Evolutionary conservation across 352 stramenopile genomes (phyloP).

Genomic region (Globisporangium acanthophoron): DNA sequence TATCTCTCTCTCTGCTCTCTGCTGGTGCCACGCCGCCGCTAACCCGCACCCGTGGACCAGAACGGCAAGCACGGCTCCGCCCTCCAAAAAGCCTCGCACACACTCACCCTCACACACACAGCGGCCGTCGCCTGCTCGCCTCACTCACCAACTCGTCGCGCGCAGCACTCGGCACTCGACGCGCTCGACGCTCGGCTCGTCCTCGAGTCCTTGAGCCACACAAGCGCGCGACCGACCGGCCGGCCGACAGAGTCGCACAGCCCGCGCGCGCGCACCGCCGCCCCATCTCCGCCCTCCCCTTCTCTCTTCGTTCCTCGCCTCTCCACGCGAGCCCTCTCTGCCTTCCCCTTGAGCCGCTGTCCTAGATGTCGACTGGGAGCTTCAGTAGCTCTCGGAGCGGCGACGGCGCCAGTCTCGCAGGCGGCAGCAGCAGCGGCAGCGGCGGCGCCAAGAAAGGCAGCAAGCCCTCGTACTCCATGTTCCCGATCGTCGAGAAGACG

Average conservation of each 20-base stretch:
- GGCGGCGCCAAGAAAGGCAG: slow-evolving; percentile 1
- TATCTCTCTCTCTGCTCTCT: neutral
- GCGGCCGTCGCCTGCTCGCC: too few species aligned
- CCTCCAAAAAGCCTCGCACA: too few species aligned
- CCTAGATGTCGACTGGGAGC: slow-evolving; percentile 17
- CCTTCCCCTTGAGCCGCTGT: neutral
- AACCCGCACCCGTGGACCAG: neutral
- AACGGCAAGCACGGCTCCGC: neutral
- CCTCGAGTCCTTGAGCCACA: neutral
- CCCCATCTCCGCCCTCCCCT: slow-evolving; percentile 5
- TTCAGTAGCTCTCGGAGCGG: slow-evolving; percentile 21
- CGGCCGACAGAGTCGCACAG: neutral
- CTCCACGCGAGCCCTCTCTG: neutral
- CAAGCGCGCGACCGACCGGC: neutral
- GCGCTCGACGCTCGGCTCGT: too few species aligned
- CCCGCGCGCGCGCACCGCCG: neutral
- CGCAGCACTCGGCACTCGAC: too few species aligned
- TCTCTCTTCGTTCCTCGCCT: neutral
- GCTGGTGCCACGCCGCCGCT: neutral
- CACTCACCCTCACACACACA: too few species aligned
- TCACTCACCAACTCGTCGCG: too few species aligned
- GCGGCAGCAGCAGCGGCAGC: slow-evolving; percentile 1
- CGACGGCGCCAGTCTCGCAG: slow-evolving; percentile 8
- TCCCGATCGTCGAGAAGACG: slow-evolving; percentile 81
- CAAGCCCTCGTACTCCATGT: slow-evolving; percentile 60